A percentile compares a stretch with the other conserved stretches of the same genome.
phyloP scores from a whole-genome alignment of 1,284 basidiomycete genomes.

The Rhodotorula sp. region DNA sequence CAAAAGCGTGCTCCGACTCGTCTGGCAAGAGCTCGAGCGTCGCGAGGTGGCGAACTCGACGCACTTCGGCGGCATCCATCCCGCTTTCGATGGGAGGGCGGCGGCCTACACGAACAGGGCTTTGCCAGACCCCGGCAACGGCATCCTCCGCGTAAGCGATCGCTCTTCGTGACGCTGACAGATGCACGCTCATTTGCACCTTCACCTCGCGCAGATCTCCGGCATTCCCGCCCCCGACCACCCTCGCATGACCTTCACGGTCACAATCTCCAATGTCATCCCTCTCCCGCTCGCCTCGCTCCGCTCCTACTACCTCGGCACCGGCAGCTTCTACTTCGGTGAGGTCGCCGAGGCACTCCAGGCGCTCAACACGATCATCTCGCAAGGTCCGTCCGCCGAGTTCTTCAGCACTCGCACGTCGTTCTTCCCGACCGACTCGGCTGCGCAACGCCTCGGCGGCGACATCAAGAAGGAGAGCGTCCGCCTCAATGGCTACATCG shows the following conservation, averaged over 20 bases:
- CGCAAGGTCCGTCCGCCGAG: slow-evolving; percentile 8
- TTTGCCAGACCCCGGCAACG: neutral
- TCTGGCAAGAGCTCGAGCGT: slow-evolving; percentile 14
- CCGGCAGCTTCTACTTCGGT: neutral
- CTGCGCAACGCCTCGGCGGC: neutral
- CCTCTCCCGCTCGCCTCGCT: slow-evolving; percentile 6
- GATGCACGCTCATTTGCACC: no score
- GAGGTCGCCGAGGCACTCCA: slow-evolving; percentile 13
- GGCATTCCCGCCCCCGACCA: slow-evolving; percentile 1
- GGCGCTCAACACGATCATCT: slow-evolving; percentile 23
- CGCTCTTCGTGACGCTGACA: neutral
- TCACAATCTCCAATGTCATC: slow-evolving; percentile 13
- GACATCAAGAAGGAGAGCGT: neutral
- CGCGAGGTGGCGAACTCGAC: neutral
- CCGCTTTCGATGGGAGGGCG: slow-evolving; percentile 14
- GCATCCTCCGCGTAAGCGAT: neutral
- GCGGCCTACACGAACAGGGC: slow-evolving; percentile 2
- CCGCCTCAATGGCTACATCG: neutral
- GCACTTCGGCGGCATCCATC: neutral
- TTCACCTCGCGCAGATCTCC: neutral
- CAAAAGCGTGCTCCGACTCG: slow-evolving; percentile 2
- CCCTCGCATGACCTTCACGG: slow-evolving; percentile 3
- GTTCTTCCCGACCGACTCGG: slow-evolving; percentile 8
- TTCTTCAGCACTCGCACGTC: slow-evolving; percentile 9
- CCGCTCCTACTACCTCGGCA: neutral